Evolutionary conservation across 2,329 filamentous ascomycete species (phyloP), one percentile per base, ranked within the genome.

Genomic region (Phyllosticta paracitricarpa): DNA sequence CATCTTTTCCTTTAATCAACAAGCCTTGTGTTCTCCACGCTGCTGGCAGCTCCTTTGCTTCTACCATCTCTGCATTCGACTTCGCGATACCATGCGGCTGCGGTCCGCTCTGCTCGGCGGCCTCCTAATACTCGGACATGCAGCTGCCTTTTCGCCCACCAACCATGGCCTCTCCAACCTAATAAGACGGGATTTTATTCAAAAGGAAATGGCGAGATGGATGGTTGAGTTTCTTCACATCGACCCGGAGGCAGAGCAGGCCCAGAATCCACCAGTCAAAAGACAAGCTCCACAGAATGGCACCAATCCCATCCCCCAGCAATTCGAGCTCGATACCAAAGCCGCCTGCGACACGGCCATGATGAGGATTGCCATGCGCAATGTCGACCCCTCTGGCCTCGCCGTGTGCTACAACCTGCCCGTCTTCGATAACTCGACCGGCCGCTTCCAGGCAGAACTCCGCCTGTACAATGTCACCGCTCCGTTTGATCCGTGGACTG

Each of bases 391-490:
- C 4, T 87, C 88, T 9, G 90, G 90, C 57, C 83, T 90, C 56
- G 87, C 87, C 62, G 83, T 89, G 56, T 95, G 90, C 81, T 94
- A 93, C 77, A 95, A 94, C 71, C 74, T 95, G 25, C 85, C 87
- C 0, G 84, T 83, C 51, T 80, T 91, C 62, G 82, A 93, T 75
- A 84, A 82, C 66, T 73, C 73, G 4, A 85, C 82, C 0, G 89
- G 89, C 30, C 77, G 84, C 17, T 94, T 94, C 71, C 83, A 89
- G 73, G 89, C 89, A 30, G 89, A 94, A 70, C 73, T 94, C 57
- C 81, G 89, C 59, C 77, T 94, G 63, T 94, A 85, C 75, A 85
- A 87, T 72, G 75, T 92, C 55, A 85, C 84, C 5, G 73, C 81
- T 0, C 80, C 88, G 0, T 79, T 72, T 10, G 72, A 75, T 22